These are phyloP conservation scores for Mycena alexandri DNA, from an alignment of 768 basidiomycete species.

Conservation along the genomic window DNA sequence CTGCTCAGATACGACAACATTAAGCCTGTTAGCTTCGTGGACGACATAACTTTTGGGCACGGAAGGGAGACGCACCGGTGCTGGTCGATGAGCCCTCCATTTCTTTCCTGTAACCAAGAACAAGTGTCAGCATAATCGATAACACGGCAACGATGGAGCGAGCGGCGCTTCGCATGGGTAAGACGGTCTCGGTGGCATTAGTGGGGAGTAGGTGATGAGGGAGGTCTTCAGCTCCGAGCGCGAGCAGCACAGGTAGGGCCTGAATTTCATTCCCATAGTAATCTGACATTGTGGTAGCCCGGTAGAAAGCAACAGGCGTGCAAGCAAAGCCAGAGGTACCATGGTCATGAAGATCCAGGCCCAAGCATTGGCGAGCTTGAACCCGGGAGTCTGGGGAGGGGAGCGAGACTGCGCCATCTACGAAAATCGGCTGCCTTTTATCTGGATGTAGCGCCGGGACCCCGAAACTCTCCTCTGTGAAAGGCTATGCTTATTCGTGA, in stretches of 20 bases:
- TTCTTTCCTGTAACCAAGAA: no score
- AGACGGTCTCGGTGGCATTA: no score
- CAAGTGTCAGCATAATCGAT: no score
- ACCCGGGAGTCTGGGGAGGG: background rate
- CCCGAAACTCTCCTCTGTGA: conserved; percentile 1
- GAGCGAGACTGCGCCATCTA: background rate
- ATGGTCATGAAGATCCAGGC: conserved; percentile 10
- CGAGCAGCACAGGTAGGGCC: conserved; percentile 6
- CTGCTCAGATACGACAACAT: no score
- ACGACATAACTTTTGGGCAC: no score
- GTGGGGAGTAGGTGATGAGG: background rate
- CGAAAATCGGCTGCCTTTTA: background rate
- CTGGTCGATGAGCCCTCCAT: no score
- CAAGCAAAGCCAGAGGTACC: conserved; percentile 3
- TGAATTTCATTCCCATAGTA: conserved; percentile 28
- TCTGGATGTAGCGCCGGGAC: background rate
- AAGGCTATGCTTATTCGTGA: background rate
- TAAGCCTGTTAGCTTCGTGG: no score
- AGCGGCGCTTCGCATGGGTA: no score
- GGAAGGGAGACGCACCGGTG: no score
- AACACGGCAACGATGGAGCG: no score
- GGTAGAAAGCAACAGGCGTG: conserved; percentile 2
- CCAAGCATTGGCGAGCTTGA: background rate
- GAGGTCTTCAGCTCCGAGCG: background rate
- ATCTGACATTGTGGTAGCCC: conserved; percentile 13